These are phyloP conservation scores for Piper longum DNA, from an alignment of 164 flowering plant genomes.

Conservation along the genomic window DNA sequence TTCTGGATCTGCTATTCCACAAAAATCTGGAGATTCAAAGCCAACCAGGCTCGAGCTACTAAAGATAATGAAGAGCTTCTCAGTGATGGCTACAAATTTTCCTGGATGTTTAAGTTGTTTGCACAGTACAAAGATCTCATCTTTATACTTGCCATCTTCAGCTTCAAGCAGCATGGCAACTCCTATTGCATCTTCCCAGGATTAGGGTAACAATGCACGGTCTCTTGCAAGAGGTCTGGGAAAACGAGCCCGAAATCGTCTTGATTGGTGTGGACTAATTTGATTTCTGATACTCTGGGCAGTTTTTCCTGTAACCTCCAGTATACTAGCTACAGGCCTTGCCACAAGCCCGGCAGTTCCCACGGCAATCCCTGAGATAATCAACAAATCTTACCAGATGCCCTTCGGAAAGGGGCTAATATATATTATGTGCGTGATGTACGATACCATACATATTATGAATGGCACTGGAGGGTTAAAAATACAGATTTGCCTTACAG, in stretches of 20 bases:
- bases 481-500: too few relatives aligned
- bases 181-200: conserved; percentile 95
- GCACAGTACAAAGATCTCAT: conserved; percentile 51
- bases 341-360: conserved; percentile 91
- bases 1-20: conserved; percentile 45
- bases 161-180: conserved; percentile 44
- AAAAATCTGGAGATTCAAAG: conserved; percentile 50
- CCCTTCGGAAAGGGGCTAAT: neutral
- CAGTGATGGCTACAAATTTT: conserved; percentile 49
- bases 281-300: conserved; percentile 93
- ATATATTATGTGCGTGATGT: too few relatives aligned
- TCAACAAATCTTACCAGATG: neutral
- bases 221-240: conserved; percentile 69
- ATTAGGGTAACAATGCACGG: conserved; percentile 60
- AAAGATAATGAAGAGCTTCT: conserved; percentile 43
- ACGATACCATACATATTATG: too few relatives aligned
- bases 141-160: conserved; percentile 37
- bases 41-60: conserved; percentile 46
- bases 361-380: conserved; percentile 58
- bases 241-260: conserved; percentile 50
- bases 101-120: conserved; percentile 61
- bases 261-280: conserved; percentile 43
- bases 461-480: too few relatives aligned
- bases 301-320: conserved; percentile 89
- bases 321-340: conserved; percentile 88